Evolutionary conservation across 495 filamentous ascomycete species (phyloP).

Genomic region (Lophiostoma macrostomum): DNA sequence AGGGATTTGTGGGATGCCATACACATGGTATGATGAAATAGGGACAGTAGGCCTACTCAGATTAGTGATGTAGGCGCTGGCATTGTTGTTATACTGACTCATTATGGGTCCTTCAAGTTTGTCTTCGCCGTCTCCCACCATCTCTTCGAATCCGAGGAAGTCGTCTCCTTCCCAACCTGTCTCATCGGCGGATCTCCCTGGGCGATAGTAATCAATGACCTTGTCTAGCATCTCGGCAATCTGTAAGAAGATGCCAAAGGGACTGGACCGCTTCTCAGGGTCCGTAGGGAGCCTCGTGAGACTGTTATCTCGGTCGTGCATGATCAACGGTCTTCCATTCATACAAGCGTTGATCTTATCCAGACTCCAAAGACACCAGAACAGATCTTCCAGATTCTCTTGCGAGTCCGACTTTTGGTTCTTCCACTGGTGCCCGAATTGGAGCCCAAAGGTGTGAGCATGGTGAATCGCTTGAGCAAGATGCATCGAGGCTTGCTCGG

Average conservation of each 20-base stretch:
- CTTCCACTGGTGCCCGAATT: constrained; percentile 49
- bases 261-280: constrained; percentile 36
- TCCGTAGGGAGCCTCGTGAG: constrained; percentile 33
- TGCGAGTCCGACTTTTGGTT: constrained; percentile 29
- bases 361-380: constrained; percentile 66
- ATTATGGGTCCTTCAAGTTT: constrained; percentile 31
- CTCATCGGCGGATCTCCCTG: constrained; percentile 43
- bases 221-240: constrained; percentile 57
- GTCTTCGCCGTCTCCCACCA: constrained; percentile 48
- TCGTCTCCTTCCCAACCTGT: constrained; percentile 52
- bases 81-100: constrained; percentile 43
- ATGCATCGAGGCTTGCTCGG: constrained; percentile 43
- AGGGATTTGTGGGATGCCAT: constrained; percentile 57
- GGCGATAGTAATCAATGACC: constrained; percentile 67
- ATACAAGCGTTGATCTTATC: constrained; percentile 64
- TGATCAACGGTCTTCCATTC: constrained; percentile 60
- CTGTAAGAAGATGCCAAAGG: constrained; percentile 53
- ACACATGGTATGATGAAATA: constrained; percentile 67
- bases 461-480: constrained; percentile 50
- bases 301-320: constrained; percentile 64
- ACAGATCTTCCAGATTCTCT: constrained; percentile 51
- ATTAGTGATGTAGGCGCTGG: constrained; percentile 2
- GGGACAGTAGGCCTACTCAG: constrained; percentile 56
- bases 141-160: constrained; percentile 65
- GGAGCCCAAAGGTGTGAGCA: constrained; percentile 64